These are phyloP conservation scores for Canariomyces notabilis DNA, from an alignment of 2,329 filamentous ascomycete genomes.

Conservation along the genomic window DNA sequence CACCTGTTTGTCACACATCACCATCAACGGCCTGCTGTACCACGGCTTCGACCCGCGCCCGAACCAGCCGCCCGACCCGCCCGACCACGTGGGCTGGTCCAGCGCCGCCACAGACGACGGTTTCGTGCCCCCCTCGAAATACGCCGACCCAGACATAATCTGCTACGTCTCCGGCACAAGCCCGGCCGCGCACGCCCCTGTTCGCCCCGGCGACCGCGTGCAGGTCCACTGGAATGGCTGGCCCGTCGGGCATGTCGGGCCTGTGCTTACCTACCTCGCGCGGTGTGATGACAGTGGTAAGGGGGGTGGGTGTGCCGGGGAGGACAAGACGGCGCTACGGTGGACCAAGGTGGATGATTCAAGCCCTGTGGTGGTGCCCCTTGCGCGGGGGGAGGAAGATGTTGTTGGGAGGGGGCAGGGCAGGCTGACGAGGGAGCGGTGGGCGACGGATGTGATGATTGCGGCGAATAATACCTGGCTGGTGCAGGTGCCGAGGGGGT, in stretches of 20 bases:
- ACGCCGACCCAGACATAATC: slow-evolving; percentile 49
- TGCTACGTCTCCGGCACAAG: slow-evolving; percentile 55
- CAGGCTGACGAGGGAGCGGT: too few species aligned
- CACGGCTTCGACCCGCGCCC: slow-evolving; percentile 35
- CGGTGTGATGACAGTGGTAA: slow-evolving; percentile 26
- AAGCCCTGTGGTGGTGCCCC: slow-evolving; percentile 28
- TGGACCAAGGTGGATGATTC: slow-evolving; percentile 42
- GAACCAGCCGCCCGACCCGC: slow-evolving; percentile 14
- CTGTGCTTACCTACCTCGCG: slow-evolving; percentile 37
- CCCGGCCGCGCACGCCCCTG: slow-evolving; percentile 46
- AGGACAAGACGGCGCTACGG: slow-evolving; percentile 35
- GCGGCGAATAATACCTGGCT: slow-evolving; percentile 49
- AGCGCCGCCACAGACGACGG: slow-evolving; percentile 46
- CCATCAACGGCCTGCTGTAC: slow-evolving; percentile 43
- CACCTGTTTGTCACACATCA: slow-evolving; percentile 31
- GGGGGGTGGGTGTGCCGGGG: slow-evolving; percentile 35
- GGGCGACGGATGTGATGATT: slow-evolving; percentile 45
- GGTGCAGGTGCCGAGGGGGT: slow-evolving; percentile 38
- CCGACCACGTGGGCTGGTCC: slow-evolving; percentile 48
- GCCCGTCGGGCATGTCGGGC: slow-evolving; percentile 48
- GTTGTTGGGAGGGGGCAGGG: too few species aligned
- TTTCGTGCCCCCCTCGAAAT: slow-evolving; percentile 44
- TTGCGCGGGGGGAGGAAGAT: too few species aligned
- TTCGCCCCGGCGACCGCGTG: slow-evolving; percentile 51
- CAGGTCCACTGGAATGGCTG: slow-evolving; percentile 58